Percentiles rank a stretch among this genome's conserved stretches.
Evolutionary conservation across 495 filamentous ascomycete species (phyloP).

Genomic region (Melanomma pulvis-pyrius): DNA sequence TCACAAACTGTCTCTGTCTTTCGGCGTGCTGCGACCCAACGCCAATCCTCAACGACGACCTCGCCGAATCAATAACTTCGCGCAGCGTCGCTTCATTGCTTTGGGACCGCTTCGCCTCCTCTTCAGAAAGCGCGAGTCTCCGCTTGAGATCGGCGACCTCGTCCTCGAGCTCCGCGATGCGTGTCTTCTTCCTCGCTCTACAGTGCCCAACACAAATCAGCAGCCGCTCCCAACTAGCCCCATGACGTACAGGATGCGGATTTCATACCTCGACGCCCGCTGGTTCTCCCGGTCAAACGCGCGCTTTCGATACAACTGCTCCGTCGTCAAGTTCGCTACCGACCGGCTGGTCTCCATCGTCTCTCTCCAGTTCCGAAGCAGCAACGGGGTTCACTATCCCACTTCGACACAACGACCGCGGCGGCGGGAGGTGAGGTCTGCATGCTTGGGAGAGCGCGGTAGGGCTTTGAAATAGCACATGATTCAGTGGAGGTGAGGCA

Average conservation of each 20-base stretch:
- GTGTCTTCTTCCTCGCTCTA: conserved; percentile 1
- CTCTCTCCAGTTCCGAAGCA: neutral
- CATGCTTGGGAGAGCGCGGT: neutral
- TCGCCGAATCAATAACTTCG: neutral
- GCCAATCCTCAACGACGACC: neutral
- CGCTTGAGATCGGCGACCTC: neutral
- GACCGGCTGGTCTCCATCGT: conserved; percentile 43
- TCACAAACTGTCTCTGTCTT: neutral
- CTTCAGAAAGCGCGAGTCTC: neutral
- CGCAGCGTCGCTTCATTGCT: neutral
- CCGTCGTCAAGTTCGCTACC: neutral
- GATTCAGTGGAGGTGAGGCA: neutral
- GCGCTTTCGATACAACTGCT: neutral
- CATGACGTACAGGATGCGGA: neutral
- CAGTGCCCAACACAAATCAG: neutral
- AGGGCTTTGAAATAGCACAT: neutral
- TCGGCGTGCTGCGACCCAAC: no score
- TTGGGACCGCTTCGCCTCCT: neutral
- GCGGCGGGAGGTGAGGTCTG: neutral
- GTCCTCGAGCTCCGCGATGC: conserved; percentile 3
- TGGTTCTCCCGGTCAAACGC: conserved; percentile 3
- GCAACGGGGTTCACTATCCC: neutral
- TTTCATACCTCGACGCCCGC: neutral
- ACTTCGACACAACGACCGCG: neutral
- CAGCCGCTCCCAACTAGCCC: no score